A percentile compares a stretch with the other conserved stretches of the same genome.
These are phyloP conservation scores for Sphaerostilbella broomeana DNA, from an alignment of 2,329 filamentous ascomycete genomes.

Conservation along the genomic window DNA sequence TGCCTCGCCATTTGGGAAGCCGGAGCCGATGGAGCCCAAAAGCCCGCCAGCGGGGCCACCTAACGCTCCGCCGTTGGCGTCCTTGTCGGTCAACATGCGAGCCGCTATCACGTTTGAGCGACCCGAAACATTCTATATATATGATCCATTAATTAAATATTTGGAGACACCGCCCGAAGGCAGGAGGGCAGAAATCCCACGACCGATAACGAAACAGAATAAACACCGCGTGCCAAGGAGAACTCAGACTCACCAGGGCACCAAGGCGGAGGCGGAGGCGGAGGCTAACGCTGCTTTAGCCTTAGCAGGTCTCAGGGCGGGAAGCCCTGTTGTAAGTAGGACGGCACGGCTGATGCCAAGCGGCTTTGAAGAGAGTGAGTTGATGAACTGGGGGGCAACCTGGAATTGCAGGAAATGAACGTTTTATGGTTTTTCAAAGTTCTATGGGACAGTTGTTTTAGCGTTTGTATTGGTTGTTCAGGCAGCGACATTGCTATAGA, in stretches of 20 bases:
- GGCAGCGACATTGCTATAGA: conserved; percentile 8
- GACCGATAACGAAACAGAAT: not conserved
- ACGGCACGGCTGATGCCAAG: conserved; percentile 3
- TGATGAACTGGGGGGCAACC: conserved; percentile 3
- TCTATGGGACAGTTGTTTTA: too few relatives aligned
- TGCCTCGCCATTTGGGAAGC: conserved; percentile 17
- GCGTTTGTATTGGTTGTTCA: conserved; percentile 18
- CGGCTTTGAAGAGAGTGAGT: not conserved
- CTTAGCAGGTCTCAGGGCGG: conserved; percentile 19
- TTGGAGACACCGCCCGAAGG: conserved; percentile 17
- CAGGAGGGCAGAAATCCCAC: conserved; percentile 13
- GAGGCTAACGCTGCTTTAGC: conserved; percentile 18
- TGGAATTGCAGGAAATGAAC: conserved; percentile 10
- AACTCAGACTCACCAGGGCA: not conserved
- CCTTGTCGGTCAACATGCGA: conserved; percentile 28
- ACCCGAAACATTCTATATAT: conserved; percentile 20
- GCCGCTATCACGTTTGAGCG: conserved; percentile 16
- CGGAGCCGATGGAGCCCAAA: conserved; percentile 25
- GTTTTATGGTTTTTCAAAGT: too few relatives aligned
- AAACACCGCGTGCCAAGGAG: conserved; percentile 4
- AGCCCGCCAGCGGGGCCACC: conserved; percentile 21
- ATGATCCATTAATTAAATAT: conserved; percentile 18
- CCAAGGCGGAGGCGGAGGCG: conserved; percentile 16
- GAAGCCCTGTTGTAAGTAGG: conserved; percentile 15
- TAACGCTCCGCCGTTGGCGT: conserved; percentile 24